Conservation (phyloP, 1,284 basidiomycete species). For the Fomitopsis pinicola region DNA sequence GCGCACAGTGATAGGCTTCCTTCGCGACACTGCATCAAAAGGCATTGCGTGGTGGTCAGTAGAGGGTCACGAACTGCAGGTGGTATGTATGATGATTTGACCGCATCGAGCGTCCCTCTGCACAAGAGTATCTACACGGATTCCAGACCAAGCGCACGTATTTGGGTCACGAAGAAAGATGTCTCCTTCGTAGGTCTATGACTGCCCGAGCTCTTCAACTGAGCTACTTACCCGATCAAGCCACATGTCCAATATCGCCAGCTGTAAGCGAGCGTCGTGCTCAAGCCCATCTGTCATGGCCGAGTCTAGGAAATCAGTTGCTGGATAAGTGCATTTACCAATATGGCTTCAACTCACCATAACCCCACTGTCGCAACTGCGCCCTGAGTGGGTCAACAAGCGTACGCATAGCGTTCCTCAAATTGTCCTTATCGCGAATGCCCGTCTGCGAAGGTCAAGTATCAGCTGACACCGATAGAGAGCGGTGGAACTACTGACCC, state of each 20-base stretch:
- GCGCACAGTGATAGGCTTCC: too few species aligned
- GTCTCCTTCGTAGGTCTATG: too few species aligned
- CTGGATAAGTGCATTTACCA: constrained; percentile 21
- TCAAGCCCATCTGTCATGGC: neutral
- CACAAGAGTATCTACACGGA: too few species aligned
- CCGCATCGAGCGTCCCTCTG: too few species aligned
- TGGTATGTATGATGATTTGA: too few species aligned
- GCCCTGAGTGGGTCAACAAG: constrained; percentile 28
- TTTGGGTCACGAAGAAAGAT: too few species aligned
- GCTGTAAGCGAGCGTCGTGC: constrained; percentile 26
- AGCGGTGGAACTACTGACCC: constrained; percentile 26
- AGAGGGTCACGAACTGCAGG: too few species aligned
- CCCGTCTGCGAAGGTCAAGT: constrained; percentile 39
- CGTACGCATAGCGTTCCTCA: constrained; percentile 23
- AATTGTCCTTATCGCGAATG: constrained; percentile 37
- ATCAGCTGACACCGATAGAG: constrained; percentile 5
- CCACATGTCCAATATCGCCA: constrained; percentile 41
- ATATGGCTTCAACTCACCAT: constrained; percentile 16
- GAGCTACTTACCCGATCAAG: constrained; percentile 37
- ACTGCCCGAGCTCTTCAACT: constrained; percentile 2
- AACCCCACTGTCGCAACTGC: constrained; percentile 24
- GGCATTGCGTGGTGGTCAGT: too few species aligned
- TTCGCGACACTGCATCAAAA: too few species aligned
- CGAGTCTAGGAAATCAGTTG: neutral
- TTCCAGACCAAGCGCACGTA: too few species aligned